Evolutionary conservation across 805 yeast genomes (phyloP), one percentile per base, ranked within the genome.

Genomic region (Metschnikowia shivogae): DNA sequence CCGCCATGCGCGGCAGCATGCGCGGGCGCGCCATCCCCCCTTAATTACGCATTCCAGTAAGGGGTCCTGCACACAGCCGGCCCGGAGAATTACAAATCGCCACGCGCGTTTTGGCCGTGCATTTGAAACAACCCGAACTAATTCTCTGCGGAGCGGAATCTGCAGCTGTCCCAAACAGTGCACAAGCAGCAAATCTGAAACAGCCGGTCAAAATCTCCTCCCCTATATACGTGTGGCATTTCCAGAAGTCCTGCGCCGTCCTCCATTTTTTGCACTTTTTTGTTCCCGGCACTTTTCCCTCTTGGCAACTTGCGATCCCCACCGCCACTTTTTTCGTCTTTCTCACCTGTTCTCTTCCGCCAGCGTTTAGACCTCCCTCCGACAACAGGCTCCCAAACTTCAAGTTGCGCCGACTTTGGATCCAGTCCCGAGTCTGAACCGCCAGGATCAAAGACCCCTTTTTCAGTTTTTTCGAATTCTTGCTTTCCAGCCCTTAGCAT

Each of bases 51-150:
- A 30, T 3, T 12, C n/a, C 2, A n/a, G 31, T n/a, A 19, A 6
- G 30, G 10, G 4, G 4, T 8, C 29, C 26, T 24, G 37, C 43
- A 43, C 1, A 13, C 7, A 31, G 24, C 5, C 24, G 28, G 27
- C 17, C n/a, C 20, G 33, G 19, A 29, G 17, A 37, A 11, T 13
- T 14, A 29, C 28, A 19, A 37, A 29, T 17, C 34, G n/a, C 40
- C 40, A 19, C 13, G 40, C 40, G 40, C 40, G 40, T 37, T 20
- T 29, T 14, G 40, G 40, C 34, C 40, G 40, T 37, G 40, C 40
- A 37, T 37, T 37, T 20, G 26, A 20, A 19, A 37, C 34, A 28
- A 29, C n/a, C 34, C 26, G 26, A 22, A 22, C 24, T 36, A 26
- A 36, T 37, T 37, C 22, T 37, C 24, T 37, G 40, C 40, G 40